These are phyloP conservation scores for Citrus australasica DNA, from an alignment of 345 rosid genomes.

Conservation along the genomic window DNA sequence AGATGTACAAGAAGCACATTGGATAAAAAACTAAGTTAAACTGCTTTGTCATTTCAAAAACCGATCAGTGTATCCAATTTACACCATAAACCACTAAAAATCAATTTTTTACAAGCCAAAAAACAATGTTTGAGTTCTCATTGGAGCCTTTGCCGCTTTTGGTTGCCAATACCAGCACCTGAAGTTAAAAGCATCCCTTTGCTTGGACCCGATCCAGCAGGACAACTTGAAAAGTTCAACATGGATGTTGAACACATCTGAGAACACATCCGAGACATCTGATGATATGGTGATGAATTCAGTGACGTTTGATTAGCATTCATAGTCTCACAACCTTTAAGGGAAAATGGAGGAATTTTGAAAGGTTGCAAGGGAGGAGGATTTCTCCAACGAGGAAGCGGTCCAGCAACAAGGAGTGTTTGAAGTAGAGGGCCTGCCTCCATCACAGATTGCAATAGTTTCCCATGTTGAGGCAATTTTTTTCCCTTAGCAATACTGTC, in stretches of 20 bases:
- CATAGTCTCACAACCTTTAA: conserved; percentile 26
- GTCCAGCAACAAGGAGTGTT: conserved; percentile 81
- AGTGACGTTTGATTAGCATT: conserved; percentile 11
- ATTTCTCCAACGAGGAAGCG: conserved; percentile 88
- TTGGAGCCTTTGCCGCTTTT: conserved; percentile 61
- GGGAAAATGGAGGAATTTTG: conserved; percentile 54
- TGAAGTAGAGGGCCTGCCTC: conserved; percentile 82
- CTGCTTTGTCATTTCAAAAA: conserved; percentile 22
- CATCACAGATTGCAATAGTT: conserved; percentile 63
- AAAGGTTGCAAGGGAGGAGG: conserved; percentile 77
- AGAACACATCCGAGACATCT: conserved; percentile 24
- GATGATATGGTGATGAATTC: conserved; percentile 10
- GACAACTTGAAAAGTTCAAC: conserved; percentile 36
- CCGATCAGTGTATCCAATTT: conserved; percentile 21
- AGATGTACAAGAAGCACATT: neutral
- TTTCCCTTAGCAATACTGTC: conserved; percentile 53
- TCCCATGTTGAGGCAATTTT: conserved; percentile 64
- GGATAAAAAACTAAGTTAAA: neutral
- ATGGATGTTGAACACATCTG: conserved; percentile 54
- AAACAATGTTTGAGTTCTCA: conserved; percentile 20
- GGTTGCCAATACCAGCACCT: conserved; percentile 14
- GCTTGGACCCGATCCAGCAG: conserved; percentile 30
- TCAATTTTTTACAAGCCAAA: conserved; percentile 13
- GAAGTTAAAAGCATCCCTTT: conserved; percentile 21
- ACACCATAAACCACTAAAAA: conserved; percentile 25